Percentiles rank a stretch among this genome's conserved stretches.
These are phyloP conservation scores for Citrus mangshanensis DNA, from an alignment of 345 rosid genomes.

Conservation along the genomic window DNA sequence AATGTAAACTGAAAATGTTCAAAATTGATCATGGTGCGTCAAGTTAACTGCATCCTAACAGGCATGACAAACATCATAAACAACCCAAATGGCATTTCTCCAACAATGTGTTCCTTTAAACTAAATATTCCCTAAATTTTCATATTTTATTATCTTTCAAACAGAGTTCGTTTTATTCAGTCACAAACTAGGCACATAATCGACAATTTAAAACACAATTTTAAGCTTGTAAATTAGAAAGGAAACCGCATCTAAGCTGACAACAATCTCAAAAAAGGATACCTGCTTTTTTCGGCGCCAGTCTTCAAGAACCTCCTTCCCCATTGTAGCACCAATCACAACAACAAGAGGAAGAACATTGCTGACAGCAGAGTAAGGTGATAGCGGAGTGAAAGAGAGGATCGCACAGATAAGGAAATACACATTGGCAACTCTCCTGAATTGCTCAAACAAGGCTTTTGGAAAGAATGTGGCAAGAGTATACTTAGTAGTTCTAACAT, in stretches of 20 bases:
- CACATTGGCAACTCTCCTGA: slow-evolving; percentile 88
- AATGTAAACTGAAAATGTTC: not conserved
- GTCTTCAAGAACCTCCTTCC: slow-evolving; percentile 83
- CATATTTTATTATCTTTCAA: not conserved
- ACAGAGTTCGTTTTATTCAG: not conserved
- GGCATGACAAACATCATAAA: not conserved
- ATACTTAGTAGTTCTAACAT: slow-evolving; percentile 83
- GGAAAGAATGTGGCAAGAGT: slow-evolving; percentile 74
- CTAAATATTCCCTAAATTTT: not conserved
- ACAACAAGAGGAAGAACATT: slow-evolving; percentile 77
- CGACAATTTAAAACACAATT: not conserved
- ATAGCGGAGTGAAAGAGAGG: slow-evolving; percentile 68
- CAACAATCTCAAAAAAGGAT: not conserved
- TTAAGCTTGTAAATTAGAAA: not conserved
- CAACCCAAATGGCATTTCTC: not conserved
- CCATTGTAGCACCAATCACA: slow-evolving; percentile 87
- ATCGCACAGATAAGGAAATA: slow-evolving; percentile 81
- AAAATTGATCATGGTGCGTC: no score
- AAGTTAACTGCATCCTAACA: not conserved
- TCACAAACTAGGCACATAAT: not conserved
- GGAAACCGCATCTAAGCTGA: not conserved
- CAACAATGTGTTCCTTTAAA: not conserved
- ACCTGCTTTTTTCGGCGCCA: slow-evolving; percentile 88
- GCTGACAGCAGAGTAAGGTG: slow-evolving; percentile 80
- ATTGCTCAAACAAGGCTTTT: slow-evolving; percentile 85